Evolutionary conservation across 2,329 filamentous ascomycete species (phyloP).

Genomic region (Xylariaceae sp.): DNA sequence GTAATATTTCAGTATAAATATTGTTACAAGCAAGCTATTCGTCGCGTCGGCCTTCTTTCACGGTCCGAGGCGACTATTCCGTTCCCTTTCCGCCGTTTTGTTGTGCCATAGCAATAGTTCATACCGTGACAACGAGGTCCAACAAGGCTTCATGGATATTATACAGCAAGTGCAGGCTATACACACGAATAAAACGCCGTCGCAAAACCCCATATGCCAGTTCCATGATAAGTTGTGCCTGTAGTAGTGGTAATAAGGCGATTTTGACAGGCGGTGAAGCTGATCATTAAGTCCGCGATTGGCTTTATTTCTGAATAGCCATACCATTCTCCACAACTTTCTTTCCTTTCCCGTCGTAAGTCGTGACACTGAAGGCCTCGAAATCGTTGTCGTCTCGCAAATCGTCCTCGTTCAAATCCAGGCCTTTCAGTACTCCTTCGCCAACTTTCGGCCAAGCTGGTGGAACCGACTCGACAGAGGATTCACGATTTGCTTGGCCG

Average conservation of each 20-base stretch:
- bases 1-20: no score
- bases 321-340: constrained; percentile 33
- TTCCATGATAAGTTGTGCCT: no score
- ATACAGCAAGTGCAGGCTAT: not conserved
- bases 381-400: constrained; percentile 32
- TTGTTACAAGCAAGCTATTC: no score
- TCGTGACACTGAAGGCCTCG: constrained; percentile 35
- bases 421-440: constrained; percentile 28
- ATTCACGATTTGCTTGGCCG: constrained; percentile 21
- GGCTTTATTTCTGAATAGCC: not conserved
- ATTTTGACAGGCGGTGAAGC: not conserved
- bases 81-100: no score
- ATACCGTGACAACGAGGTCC: not conserved
- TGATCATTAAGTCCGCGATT: not conserved
- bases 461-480: constrained; percentile 29
- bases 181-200: not conserved
- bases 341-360: constrained; percentile 32
- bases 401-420: constrained; percentile 30
- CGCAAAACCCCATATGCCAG: no score
- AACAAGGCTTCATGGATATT: not conserved
- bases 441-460: constrained; percentile 32
- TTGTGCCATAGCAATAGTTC: no score
- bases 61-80: no score
- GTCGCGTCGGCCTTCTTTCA: no score
- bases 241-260: not conserved